phyloP scores from a whole-genome alignment of 495 filamentous ascomycete species.

The Corynascus novoguineensis region DNA sequence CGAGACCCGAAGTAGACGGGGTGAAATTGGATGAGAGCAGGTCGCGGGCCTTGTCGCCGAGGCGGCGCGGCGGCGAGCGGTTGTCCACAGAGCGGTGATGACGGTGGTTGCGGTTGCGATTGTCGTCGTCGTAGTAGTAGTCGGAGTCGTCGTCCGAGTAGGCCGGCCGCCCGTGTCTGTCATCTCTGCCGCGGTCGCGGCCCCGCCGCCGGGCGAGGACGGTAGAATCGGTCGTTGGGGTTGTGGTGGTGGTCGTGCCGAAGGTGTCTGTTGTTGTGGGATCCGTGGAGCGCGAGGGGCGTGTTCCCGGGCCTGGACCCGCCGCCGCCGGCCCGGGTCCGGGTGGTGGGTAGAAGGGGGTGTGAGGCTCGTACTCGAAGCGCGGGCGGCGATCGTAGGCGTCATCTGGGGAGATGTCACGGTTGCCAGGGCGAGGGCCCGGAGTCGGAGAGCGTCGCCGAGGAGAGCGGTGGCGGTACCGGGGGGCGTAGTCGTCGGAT shows the following conservation, averaged over 20 bases:
- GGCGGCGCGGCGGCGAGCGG: constrained; percentile 4
- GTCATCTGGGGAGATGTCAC: background rate
- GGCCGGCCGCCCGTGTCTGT: no score
- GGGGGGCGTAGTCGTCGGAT: background rate
- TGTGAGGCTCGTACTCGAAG: constrained; percentile 12
- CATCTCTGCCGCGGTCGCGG: no score
- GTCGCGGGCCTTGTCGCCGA: constrained; percentile 25
- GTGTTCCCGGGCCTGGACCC: background rate
- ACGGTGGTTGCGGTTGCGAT: background rate
- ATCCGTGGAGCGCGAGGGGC: background rate
- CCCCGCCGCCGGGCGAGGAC: background rate
- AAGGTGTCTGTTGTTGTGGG: background rate
- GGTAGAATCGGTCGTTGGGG: background rate
- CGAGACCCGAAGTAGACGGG: constrained; percentile 36
- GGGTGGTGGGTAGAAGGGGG: constrained; percentile 15
- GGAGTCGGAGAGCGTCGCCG: background rate
- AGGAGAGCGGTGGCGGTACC: constrained; percentile 10
- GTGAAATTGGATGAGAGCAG: constrained; percentile 33
- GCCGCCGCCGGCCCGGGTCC: background rate
- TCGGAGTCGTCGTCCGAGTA: no score
- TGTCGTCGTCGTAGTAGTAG: background rate
- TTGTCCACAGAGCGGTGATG: background rate
- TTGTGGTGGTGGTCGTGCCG: background rate
- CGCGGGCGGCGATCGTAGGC: background rate
- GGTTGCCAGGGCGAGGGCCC: constrained; percentile 4